Conservation (phyloP, 2,329 filamentous ascomycete species). For the Aspergillus ruber region DNA sequence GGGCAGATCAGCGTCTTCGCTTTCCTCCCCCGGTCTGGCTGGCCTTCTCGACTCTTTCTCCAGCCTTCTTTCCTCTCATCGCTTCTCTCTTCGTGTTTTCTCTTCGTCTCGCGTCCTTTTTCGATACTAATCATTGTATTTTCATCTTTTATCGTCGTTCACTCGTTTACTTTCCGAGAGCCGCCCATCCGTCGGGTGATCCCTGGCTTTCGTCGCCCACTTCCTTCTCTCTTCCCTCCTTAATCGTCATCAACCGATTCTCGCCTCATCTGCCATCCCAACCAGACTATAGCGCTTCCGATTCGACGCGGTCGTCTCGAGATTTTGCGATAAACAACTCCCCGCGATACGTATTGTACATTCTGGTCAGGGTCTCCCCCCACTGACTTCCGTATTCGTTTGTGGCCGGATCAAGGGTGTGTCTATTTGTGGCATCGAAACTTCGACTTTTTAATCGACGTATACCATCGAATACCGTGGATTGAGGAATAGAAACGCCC, state of each 20-base stretch:
- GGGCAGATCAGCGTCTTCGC: no score
- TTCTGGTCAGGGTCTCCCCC: no score
- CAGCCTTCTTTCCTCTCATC: conserved; percentile 4
- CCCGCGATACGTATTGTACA: neutral
- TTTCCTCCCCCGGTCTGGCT: neutral
- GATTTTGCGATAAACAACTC: neutral
- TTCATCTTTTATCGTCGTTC: neutral
- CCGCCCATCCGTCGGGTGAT: neutral
- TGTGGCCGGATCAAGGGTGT: no score
- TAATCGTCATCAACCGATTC: conserved; percentile 4
- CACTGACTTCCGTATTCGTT: no score
- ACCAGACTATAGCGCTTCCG: neutral
- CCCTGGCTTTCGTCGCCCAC: neutral
- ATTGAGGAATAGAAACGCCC: no score
- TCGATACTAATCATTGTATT: no score
- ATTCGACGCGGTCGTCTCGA: neutral
- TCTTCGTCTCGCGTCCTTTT: neutral
- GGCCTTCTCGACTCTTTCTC: conserved; percentile 3
- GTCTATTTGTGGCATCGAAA: no score
- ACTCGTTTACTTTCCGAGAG: conserved; percentile 5
- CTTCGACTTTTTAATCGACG: no score
- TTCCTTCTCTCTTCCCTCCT: conserved; percentile 6
- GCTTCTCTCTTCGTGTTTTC: conserved; percentile 1
- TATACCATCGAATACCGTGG: no score
- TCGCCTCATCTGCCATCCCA: conserved; percentile 2